These are phyloP conservation scores for Starmera quercuum DNA, from an alignment of 805 yeast species.

Conservation along the genomic window DNA sequence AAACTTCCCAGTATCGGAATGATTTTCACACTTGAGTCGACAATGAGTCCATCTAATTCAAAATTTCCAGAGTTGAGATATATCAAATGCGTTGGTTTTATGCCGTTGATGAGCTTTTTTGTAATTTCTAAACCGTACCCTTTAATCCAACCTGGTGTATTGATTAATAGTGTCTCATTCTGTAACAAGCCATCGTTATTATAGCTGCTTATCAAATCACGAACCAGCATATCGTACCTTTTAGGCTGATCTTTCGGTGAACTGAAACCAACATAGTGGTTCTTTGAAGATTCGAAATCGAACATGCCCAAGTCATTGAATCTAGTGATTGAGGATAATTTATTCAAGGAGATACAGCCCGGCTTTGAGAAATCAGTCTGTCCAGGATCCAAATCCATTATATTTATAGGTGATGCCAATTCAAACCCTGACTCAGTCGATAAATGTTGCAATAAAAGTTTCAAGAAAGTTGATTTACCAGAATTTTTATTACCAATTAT, in stretches of 20 bases:
- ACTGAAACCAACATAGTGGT: constrained; percentile 50
- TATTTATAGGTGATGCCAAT: constrained; percentile 28
- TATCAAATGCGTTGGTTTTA: constrained; percentile 50
- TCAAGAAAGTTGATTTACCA: constrained; percentile 73
- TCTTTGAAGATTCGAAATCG: constrained; percentile 3
- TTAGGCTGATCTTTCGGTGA: constrained; percentile 64
- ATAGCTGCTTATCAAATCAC: constrained; percentile 31
- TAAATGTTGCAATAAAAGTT: constrained; percentile 43
- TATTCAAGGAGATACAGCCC: constrained; percentile 54
- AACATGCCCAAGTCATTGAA: constrained; percentile 25
- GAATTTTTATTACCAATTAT: constrained; percentile 53
- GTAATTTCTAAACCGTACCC: constrained; percentile 74
- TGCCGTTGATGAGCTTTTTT: constrained; percentile 27
- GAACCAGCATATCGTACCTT: constrained; percentile 38
- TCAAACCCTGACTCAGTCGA: constrained; percentile 18
- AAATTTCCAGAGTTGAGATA: constrained; percentile 38
- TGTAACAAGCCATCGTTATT: constrained; percentile 18
- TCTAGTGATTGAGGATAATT: constrained; percentile 23
- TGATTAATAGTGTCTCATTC: constrained; percentile 42
- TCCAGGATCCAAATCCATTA: constrained; percentile 82
- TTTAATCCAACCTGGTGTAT: constrained; percentile 88
- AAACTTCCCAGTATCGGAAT: constrained; percentile 30
- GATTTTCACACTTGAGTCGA: constrained; percentile 21
- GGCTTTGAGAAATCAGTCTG: constrained; percentile 77
- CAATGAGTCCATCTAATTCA: constrained; percentile 20